Evolutionary conservation across 2,329 filamentous ascomycete genomes (phyloP).

Genomic region (Penicillium italicum): DNA sequence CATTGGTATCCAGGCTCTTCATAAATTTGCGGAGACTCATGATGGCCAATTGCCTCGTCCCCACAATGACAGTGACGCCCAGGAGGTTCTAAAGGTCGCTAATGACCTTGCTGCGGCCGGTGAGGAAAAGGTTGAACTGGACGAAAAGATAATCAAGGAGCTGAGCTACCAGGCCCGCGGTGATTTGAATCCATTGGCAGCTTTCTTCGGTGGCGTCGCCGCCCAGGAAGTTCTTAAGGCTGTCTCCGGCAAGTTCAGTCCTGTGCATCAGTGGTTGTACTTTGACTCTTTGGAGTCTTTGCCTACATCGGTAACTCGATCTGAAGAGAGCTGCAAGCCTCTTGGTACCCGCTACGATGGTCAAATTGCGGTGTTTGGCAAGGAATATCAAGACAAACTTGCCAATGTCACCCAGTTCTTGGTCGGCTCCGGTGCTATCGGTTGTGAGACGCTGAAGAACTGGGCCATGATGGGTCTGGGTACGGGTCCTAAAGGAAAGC

Average conservation of each 20-base stretch:
- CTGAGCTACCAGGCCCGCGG: slow-evolving; percentile 91
- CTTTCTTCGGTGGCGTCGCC: slow-evolving; percentile 88
- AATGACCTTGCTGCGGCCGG: slow-evolving; percentile 64
- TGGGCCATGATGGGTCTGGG: slow-evolving; percentile 98
- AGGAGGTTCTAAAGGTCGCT: slow-evolving; percentile 70
- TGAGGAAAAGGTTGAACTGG: slow-evolving; percentile 74
- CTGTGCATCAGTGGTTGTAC: slow-evolving; percentile 94
- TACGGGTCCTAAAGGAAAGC: slow-evolving; percentile 80
- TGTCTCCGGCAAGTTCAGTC: slow-evolving; percentile 95
- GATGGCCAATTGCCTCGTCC: slow-evolving; percentile 70
- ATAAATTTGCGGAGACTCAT: slow-evolving; percentile 74
- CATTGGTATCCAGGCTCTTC: slow-evolving; percentile 85
- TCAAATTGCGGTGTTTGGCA: slow-evolving; percentile 93
- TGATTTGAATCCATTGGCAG: slow-evolving; percentile 86
- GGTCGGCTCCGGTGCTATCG: slow-evolving; percentile 93
- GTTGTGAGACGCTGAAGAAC: slow-evolving; percentile 99
- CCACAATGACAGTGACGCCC: slow-evolving; percentile 79
- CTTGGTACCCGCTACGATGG: slow-evolving; percentile 86
- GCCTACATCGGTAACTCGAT: slow-evolving; percentile 68
- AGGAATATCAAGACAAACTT: slow-evolving; percentile 90
- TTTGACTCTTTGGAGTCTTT: slow-evolving; percentile 97
- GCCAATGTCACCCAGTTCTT: slow-evolving; percentile 88
- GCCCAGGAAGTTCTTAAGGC: slow-evolving; percentile 96
- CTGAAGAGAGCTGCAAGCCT: slow-evolving; percentile 84
- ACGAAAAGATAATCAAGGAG: slow-evolving; percentile 89